Evolutionary conservation across 768 basidiomycete genomes (phyloP).

Genomic region (Amanita rubescens): DNA sequence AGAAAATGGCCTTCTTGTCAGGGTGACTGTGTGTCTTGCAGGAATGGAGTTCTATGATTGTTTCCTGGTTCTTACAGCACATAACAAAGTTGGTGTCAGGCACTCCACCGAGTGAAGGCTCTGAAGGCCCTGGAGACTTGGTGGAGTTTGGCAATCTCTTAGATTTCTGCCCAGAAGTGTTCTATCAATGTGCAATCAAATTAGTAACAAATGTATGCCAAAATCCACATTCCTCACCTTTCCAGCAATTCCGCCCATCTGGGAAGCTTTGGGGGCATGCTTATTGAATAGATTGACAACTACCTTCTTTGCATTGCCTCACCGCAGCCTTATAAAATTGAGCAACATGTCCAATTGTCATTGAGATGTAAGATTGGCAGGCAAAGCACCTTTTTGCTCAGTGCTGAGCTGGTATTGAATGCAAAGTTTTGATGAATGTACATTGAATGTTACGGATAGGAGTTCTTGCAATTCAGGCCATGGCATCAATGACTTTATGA

Average conservation of each 20-base stretch:
- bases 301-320: neutral
- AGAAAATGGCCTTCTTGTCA: constrained; percentile 1
- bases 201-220: neutral
- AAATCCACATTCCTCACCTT: constrained; percentile 2
- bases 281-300: neutral
- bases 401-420: constrained; percentile 3
- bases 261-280: neutral
- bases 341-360: constrained; percentile 1
- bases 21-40: constrained; percentile 1
- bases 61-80: neutral
- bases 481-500: neutral
- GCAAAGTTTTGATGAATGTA: neutral
- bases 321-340: neutral
- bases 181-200: neutral
- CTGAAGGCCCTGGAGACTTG: too few relatives aligned
- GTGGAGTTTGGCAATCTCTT: neutral
- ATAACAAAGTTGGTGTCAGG: neutral
- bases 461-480: neutral
- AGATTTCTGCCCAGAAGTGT: neutral
- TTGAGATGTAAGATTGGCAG: neutral
- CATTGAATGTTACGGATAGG: neutral
- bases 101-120: neutral
- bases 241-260: neutral
- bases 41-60: neutral
- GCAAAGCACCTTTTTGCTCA: constrained; percentile 1